Conservation (phyloP, 129 eudicot species). For the Smallanthus sonchifolius region DNA sequence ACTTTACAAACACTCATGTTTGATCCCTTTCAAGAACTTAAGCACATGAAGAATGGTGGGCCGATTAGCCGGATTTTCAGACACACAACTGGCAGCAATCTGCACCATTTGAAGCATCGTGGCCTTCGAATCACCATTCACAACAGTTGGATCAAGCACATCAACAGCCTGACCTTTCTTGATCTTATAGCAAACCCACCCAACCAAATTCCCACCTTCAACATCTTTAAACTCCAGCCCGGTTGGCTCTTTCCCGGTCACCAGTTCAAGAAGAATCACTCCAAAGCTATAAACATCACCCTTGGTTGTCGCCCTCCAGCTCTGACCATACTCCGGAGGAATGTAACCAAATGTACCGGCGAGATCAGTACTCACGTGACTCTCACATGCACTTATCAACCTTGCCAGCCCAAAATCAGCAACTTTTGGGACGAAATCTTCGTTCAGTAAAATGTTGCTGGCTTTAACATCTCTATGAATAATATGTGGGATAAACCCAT, state of each 20-base stretch:
- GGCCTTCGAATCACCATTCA: slow-evolving; percentile 53
- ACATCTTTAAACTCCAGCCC: slow-evolving; percentile 78
- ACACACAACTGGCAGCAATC: slow-evolving; percentile 61
- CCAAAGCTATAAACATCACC: slow-evolving; percentile 87
- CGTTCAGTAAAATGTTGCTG: slow-evolving; percentile 59
- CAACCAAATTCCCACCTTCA: slow-evolving; percentile 86
- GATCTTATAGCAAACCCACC: slow-evolving; percentile 72
- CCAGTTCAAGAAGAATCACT: slow-evolving; percentile 71
- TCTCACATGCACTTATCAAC: slow-evolving; percentile 82
- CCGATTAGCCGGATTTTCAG: slow-evolving; percentile 65
- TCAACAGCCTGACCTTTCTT: slow-evolving; percentile 59
- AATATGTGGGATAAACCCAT: slow-evolving; percentile 70
- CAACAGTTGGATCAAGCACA: slow-evolving; percentile 55
- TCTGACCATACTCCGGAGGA: slow-evolving; percentile 88
- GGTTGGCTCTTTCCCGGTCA: slow-evolving; percentile 83
- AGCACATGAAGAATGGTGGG: slow-evolving; percentile 72
- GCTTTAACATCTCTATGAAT: slow-evolving; percentile 86
- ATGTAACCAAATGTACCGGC: slow-evolving; percentile 91
- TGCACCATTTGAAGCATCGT: slow-evolving; percentile 62
- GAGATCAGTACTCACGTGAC: slow-evolving; percentile 77
- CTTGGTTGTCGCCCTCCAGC: slow-evolving; percentile 71
- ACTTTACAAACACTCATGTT: slow-evolving; percentile 29
- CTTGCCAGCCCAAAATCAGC: slow-evolving; percentile 88
- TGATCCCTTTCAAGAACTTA: slow-evolving; percentile 59
- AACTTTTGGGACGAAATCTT: slow-evolving; percentile 74